Conservation (phyloP, 2,329 filamentous ascomycete species). For the Colletotrichum scovillei region DNA sequence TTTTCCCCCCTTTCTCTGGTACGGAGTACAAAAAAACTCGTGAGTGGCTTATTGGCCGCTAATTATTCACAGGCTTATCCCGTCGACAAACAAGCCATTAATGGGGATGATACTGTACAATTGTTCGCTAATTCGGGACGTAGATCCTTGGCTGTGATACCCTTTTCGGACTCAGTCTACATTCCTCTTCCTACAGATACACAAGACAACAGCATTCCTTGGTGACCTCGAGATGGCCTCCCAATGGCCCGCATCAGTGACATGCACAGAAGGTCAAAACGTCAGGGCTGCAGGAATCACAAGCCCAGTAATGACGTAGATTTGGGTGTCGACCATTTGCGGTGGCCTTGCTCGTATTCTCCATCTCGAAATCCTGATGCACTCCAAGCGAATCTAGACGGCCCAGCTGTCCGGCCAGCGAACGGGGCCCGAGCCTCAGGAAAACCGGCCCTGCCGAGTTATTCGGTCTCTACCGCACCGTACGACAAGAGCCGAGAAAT, state of each 20-base stretch:
- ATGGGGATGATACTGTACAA: slow-evolving; percentile 10
- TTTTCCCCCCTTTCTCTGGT: neutral
- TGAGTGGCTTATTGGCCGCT: neutral
- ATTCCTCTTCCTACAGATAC: slow-evolving; percentile 16
- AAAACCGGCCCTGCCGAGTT: slow-evolving; percentile 22
- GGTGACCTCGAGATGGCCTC: slow-evolving; percentile 6
- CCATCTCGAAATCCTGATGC: neutral
- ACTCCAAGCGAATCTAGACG: neutral
- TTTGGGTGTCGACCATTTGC: slow-evolving; percentile 1
- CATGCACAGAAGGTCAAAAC: neutral
- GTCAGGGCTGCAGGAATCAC: slow-evolving; percentile 10
- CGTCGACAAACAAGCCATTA: slow-evolving; percentile 1
- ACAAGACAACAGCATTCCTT: slow-evolving; percentile 24
- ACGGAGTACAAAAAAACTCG: neutral
- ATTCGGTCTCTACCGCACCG: slow-evolving; percentile 16
- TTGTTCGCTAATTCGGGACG: neutral
- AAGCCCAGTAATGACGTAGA: slow-evolving; percentile 24
- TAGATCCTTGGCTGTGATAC: slow-evolving; percentile 11
- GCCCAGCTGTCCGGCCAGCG: slow-evolving; percentile 25
- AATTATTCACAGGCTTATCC: slow-evolving; percentile 3
- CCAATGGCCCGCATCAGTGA: neutral
- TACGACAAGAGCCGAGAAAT: slow-evolving; percentile 5
- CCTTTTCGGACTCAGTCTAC: neutral
- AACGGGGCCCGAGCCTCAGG: slow-evolving; percentile 16
- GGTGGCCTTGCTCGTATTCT: neutral